Evolutionary conservation across 2,329 filamentous ascomycete species (phyloP), one percentile per base, ranked within the genome.

Genomic region (Sporothrix luriei): DNA sequence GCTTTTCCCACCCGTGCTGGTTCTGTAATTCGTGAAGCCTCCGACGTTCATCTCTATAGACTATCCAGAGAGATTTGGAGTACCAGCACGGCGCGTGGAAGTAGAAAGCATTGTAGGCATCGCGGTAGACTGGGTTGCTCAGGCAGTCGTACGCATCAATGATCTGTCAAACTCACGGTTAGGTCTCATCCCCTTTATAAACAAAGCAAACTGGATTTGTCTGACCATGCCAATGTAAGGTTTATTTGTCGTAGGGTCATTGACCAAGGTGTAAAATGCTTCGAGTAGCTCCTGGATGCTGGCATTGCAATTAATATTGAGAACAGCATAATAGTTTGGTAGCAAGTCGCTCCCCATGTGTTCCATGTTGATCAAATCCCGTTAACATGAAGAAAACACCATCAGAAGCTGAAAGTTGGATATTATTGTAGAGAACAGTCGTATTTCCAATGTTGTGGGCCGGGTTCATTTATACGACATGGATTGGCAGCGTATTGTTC

Each of bases 41-140:
- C 2, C 66, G 49, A 11, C 66, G 66, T 33, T 70, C 59, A n/a
- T 68, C 29, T 38, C 66, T 51, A 46, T 70, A 70, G 24, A 21
- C 6, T 10, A 61, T 29, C 69, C 69, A 70, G 1, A 40, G 66
- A 3, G 51, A 14, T 4, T 52, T 66, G 2, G 69, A 68, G 43
- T 68, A 51, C 65, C 69, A 68, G 69, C 69, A 70, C 38, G 69
- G 65, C 9, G 65, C 46, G 14, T 68, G 40, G 24, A 68, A 68
- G 69, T 66, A 70, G 21, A 68, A 70, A 9, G 43, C 69, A 24
- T 68, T 54, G 46, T 66, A 70, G 24, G 69, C 49, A 19, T 55
- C 59, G 2, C 69, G 69, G 38, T 68, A 66, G 29, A 51, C 66
- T 2, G 66, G 19, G 66, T 33, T 65, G 61, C 66, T 64, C 38